phyloP scores from a whole-genome alignment of 805 yeast genomes.

The Zygosaccharomyces bailii region DNA sequence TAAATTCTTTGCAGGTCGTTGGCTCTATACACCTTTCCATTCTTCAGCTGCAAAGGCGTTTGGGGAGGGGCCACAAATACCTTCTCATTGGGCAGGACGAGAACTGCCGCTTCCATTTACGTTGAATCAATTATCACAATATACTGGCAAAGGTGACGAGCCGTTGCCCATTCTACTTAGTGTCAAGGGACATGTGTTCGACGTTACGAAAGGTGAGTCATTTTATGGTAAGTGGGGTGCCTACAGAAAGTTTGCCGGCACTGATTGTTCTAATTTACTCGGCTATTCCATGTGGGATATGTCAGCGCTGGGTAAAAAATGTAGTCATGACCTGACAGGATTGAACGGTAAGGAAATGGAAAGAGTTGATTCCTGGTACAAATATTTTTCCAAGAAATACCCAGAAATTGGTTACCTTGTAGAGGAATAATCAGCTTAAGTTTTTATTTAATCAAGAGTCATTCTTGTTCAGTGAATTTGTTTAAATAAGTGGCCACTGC shows the following conservation, averaged over 20 bases:
- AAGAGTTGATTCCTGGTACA: conserved; percentile 23
- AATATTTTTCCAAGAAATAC: conserved; percentile 22
- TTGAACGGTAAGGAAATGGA: conserved; percentile 12
- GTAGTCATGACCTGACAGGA: conserved; percentile 15
- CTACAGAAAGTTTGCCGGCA: conserved; percentile 25
- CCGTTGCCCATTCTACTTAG: conserved; percentile 20
- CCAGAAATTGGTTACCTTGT: conserved; percentile 22
- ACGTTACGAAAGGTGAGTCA: conserved; percentile 21
- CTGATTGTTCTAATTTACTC: conserved; percentile 26
- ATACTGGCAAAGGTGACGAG: conserved; percentile 9
- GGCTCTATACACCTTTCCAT: conserved; percentile 7
- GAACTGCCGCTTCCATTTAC: conserved; percentile 14
- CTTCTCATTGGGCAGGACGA: conserved; percentile 19
- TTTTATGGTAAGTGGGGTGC: conserved; percentile 30
- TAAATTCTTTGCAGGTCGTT: conserved; percentile 13
- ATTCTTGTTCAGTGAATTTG: neutral
- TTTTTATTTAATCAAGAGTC: neutral
- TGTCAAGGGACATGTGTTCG: conserved; percentile 25
- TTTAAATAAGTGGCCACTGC: conserved; percentile 22
- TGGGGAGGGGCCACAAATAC: conserved; percentile 2
- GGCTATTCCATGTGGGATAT: conserved; percentile 22
- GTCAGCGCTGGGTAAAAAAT: conserved; percentile 17
- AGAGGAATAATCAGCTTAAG: neutral
- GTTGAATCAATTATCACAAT: conserved; percentile 14
- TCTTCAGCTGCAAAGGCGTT: neutral